Evolutionary conservation across 148 eudicot genomes (phyloP).

Genomic region (Pharnaceum exiguum): DNA sequence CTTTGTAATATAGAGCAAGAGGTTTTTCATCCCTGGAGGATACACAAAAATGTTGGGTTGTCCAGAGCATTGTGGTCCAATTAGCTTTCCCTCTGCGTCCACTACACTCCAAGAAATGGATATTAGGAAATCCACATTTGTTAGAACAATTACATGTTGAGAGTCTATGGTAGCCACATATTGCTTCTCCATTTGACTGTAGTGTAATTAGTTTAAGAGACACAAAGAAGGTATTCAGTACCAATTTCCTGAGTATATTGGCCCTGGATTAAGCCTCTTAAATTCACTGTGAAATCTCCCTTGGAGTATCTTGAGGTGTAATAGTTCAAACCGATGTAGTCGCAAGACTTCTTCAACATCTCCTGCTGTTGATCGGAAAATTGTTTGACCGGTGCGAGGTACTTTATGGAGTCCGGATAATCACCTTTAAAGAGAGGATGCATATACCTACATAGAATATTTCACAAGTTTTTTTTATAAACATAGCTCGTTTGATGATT

Average conservation of each 20-base stretch:
- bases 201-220: too few relatives aligned
- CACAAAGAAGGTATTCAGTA: background rate
- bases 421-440: constrained; percentile 1
- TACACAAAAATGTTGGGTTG: constrained; percentile 4
- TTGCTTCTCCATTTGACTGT: too few relatives aligned
- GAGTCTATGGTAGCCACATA: too few relatives aligned
- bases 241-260: background rate
- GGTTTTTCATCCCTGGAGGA: background rate
- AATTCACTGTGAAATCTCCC: background rate
- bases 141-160: too few relatives aligned
- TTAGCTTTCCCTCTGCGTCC: background rate
- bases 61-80: background rate
- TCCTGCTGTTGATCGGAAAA: background rate
- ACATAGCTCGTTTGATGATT: too few relatives aligned
- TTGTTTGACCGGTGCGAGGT: background rate
- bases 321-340: constrained; percentile 11
- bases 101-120: too few relatives aligned
- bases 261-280: background rate
- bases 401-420: background rate
- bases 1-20: background rate
- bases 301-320: constrained; percentile 5
- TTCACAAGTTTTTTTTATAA: too few relatives aligned
- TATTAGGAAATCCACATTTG: too few relatives aligned
- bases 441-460: constrained; percentile 17
- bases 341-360: background rate